These are phyloP conservation scores for Fistulifera solaris DNA, from an alignment of 108 stramenopile genomes.

Conservation along the genomic window DNA sequence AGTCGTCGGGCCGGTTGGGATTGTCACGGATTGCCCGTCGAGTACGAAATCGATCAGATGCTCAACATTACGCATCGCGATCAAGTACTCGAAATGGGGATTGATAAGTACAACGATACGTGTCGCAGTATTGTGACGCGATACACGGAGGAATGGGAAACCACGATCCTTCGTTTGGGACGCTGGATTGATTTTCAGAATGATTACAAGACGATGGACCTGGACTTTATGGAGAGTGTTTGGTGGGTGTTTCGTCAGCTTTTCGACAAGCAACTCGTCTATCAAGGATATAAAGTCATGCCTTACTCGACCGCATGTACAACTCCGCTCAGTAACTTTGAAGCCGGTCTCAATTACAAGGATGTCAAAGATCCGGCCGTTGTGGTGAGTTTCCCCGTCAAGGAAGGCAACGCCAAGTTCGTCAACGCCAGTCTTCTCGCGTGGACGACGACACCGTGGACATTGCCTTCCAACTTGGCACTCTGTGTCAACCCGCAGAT, in stretches of 20 bases:
- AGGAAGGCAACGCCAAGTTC: constrained; percentile 51
- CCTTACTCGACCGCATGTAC: constrained; percentile 95
- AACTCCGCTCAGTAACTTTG: constrained; percentile 97
- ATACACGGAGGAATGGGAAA: constrained; percentile 97
- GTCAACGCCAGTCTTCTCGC: constrained; percentile 69
- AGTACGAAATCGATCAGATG: constrained; percentile 97
- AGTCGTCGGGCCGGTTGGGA: constrained; percentile 98
- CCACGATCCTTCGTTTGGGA: constrained; percentile 89
- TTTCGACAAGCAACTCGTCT: constrained; percentile 94
- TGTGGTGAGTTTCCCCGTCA: constrained; percentile 89
- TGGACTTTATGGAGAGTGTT: constrained; percentile 97
- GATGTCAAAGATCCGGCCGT: constrained; percentile 97
- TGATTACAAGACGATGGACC: constrained; percentile 99
- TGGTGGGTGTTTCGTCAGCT: constrained; percentile 99
- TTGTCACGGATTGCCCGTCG: constrained; percentile 98
- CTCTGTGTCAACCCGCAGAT: constrained; percentile 92
- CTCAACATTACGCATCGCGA: constrained; percentile 92
- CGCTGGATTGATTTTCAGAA: constrained; percentile 99
- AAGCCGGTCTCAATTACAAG: constrained; percentile 99
- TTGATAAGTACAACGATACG: constrained; percentile 95
- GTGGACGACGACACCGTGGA: constrained; percentile 99
- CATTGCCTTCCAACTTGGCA: constrained; percentile 91
- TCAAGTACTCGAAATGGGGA: constrained; percentile 93
- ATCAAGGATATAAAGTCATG: constrained; percentile 99
- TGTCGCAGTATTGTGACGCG: constrained; percentile 94